These are phyloP conservation scores for Penicillium manginii DNA, from an alignment of 495 filamentous ascomycete species.

Conservation along the genomic window DNA sequence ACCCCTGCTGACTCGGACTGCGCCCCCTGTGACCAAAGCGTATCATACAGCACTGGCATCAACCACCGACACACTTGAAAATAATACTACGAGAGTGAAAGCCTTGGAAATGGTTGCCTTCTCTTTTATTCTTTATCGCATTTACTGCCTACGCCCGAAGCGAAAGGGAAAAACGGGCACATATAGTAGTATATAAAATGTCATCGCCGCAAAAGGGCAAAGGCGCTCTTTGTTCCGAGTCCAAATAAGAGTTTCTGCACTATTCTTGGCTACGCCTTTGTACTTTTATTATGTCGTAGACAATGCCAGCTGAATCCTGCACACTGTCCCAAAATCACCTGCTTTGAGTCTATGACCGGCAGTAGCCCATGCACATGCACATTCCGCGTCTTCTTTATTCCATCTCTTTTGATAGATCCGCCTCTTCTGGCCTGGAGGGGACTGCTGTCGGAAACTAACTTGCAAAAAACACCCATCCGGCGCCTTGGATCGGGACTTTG, in stretches of 20 bases:
- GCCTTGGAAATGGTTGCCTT: too few relatives aligned
- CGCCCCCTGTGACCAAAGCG: slow-evolving; percentile 27
- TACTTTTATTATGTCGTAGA: not conserved
- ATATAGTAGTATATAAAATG: not conserved
- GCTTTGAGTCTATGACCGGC: slow-evolving; percentile 35
- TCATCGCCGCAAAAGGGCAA: not conserved
- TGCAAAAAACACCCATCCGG: too few relatives aligned
- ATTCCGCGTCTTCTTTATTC: not conserved
- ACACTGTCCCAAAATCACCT: slow-evolving; percentile 20
- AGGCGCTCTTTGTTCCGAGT: not conserved
- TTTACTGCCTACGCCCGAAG: not conserved
- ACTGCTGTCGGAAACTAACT: too few relatives aligned
- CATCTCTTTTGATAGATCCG: too few relatives aligned
- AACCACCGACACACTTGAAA: slow-evolving; percentile 6
- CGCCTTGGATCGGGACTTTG: too few relatives aligned
- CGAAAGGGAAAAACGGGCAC: not conserved
- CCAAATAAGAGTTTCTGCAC: not conserved
- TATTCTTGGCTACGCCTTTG: too few relatives aligned
- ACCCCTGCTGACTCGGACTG: slow-evolving; percentile 32
- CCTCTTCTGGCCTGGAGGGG: too few relatives aligned
- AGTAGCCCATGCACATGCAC: not conserved
- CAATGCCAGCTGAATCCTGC: slow-evolving; percentile 3
- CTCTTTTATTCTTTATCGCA: not conserved
- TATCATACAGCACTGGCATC: slow-evolving; percentile 15
- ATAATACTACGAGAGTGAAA: not conserved